These are phyloP conservation scores for Hypoxylon fragiforme DNA, from an alignment of 495 filamentous ascomycete genomes.

Conservation along the genomic window DNA sequence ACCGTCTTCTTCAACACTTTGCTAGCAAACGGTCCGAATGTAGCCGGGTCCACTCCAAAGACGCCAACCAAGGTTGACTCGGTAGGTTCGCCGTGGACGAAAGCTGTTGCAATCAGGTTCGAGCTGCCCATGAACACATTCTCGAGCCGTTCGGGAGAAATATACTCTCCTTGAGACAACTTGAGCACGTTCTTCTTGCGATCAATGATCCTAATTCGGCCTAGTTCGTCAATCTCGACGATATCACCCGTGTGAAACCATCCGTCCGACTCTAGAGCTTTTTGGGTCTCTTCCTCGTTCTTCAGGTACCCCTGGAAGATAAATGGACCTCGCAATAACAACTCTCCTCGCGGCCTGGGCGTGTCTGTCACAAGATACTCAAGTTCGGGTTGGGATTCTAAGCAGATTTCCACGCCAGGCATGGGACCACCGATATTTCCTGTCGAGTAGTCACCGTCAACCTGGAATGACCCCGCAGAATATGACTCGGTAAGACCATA, in stretches of 20 bases:
- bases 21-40: conserved; percentile 77
- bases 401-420: conserved; percentile 71
- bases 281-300: conserved; percentile 82
- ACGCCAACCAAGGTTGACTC: conserved; percentile 84
- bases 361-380: conserved; percentile 90
- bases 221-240: conserved; percentile 75
- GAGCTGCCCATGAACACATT: conserved; percentile 85
- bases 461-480: conserved; percentile 71
- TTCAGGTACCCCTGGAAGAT: conserved; percentile 86
- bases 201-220: conserved; percentile 91
- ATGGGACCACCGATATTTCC: conserved; percentile 82
- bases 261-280: conserved; percentile 81
- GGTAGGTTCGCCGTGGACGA: conserved; percentile 87
- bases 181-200: conserved; percentile 98
- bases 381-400: conserved; percentile 90
- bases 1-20: conserved; percentile 73
- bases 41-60: conserved; percentile 81
- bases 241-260: conserved; percentile 99
- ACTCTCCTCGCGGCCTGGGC: conserved; percentile 90
- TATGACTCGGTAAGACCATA: conserved; percentile 98
- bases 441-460: conserved; percentile 65
- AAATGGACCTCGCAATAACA: conserved; percentile 77
- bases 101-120: conserved; percentile 75
- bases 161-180: conserved; percentile 96
- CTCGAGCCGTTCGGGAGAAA: conserved; percentile 95